phyloP scores from a whole-genome alignment of 2,329 filamentous ascomycete genomes.

The Claviceps arundinis region DNA sequence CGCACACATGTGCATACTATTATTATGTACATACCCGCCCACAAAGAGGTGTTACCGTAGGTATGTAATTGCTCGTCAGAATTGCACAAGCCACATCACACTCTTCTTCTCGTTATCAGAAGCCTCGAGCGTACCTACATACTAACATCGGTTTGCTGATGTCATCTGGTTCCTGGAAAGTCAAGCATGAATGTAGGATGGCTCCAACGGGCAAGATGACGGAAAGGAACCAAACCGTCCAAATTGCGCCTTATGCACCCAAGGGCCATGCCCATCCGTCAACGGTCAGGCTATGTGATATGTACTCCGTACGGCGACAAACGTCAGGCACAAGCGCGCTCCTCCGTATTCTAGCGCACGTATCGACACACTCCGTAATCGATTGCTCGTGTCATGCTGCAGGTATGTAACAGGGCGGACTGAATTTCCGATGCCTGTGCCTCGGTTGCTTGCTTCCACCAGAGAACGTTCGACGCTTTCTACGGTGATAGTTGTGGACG shows the following conservation, averaged over 20 bases:
- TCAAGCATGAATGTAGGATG: neutral
- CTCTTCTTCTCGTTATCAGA: too few relatives aligned
- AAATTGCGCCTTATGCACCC: conserved; percentile 4
- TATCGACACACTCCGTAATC: neutral
- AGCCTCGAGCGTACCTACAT: neutral
- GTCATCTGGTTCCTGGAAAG: neutral
- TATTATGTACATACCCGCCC: neutral
- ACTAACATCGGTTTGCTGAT: neutral
- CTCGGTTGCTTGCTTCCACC: neutral
- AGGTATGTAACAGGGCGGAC: too few relatives aligned
- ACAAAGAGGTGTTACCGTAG: too few relatives aligned
- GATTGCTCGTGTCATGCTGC: neutral
- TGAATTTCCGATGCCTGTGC: neutral
- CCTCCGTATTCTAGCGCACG: neutral
- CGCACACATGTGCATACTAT: too few relatives aligned
- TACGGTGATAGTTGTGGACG: too few relatives aligned
- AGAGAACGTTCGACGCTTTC: too few relatives aligned
- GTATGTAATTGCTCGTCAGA: too few relatives aligned
- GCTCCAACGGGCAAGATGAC: neutral
- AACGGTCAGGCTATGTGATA: too few relatives aligned
- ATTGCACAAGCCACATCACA: too few relatives aligned
- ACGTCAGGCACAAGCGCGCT: neutral
- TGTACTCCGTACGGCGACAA: neutral
- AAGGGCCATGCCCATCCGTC: neutral
- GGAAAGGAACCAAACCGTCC: neutral